These are phyloP conservation scores for Anthoceros angustus DNA, from an alignment of 225 moss, liverwort and hornwort species.

Conservation along the genomic window DNA sequence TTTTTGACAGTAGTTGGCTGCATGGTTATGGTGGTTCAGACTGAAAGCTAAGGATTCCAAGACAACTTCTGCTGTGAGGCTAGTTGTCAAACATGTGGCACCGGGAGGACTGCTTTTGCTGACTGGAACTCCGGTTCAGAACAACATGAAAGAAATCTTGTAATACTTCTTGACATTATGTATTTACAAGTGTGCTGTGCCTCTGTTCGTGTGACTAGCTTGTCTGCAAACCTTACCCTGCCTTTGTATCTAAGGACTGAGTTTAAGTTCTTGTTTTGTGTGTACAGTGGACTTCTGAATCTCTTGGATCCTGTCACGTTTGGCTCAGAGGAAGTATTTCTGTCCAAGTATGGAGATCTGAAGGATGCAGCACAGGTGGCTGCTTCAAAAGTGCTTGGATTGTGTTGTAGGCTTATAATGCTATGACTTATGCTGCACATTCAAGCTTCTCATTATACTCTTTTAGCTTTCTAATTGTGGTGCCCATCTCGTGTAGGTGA, in stretches of 20 bases:
- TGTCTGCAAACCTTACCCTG: background rate
- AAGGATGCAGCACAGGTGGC: slow-evolving; percentile 71
- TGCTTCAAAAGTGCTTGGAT: background rate
- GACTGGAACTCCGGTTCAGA: slow-evolving; percentile 84
- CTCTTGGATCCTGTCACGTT: slow-evolving; percentile 55
- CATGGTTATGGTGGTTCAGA: slow-evolving; percentile 18
- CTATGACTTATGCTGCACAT: background rate
- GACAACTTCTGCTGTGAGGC: slow-evolving; percentile 49
- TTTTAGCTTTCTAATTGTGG: background rate
- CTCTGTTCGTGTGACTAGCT: background rate
- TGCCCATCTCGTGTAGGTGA: slow-evolving; percentile 29
- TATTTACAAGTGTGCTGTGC: no score
- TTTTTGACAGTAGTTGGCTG: background rate
- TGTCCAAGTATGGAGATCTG: slow-evolving; percentile 62
- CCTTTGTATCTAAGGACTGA: no score
- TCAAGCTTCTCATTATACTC: background rate
- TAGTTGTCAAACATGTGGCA: slow-evolving; percentile 25
- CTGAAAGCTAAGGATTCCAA: slow-evolving; percentile 69
- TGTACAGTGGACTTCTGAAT: slow-evolving; percentile 68
- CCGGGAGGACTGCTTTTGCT: slow-evolving; percentile 62
- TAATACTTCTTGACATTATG: slow-evolving; percentile 30
- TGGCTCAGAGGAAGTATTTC: slow-evolving; percentile 45
- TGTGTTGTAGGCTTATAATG: background rate
- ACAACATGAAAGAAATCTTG: slow-evolving; percentile 86
- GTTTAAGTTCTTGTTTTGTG: background rate